phyloP scores from a whole-genome alignment of 495 filamentous ascomycete genomes.

The Aspergillus panamensis region DNA sequence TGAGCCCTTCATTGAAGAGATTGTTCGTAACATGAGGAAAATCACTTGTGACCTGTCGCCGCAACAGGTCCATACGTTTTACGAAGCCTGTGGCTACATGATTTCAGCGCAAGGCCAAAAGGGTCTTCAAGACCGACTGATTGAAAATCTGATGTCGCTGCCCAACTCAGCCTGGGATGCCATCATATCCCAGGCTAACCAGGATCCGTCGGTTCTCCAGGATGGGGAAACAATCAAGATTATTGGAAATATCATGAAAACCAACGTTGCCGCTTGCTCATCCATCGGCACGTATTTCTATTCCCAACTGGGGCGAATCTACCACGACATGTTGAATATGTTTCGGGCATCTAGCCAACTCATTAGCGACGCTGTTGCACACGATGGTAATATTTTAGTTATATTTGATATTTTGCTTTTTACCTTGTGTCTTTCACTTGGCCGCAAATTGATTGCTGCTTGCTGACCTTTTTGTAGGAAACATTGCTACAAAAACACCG shows the following conservation, averaged over 20 bases:
- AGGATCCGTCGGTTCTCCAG: constrained; percentile 77
- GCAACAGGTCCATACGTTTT: constrained; percentile 98
- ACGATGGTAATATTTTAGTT: constrained; percentile 63
- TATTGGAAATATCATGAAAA: constrained; percentile 99
- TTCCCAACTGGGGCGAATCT: constrained; percentile 97
- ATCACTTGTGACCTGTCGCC: constrained; percentile 94
- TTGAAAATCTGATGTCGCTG: constrained; percentile 85
- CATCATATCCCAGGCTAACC: constrained; percentile 81
- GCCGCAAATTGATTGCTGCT: not conserved
- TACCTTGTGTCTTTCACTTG: not conserved
- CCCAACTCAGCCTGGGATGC: constrained; percentile 94
- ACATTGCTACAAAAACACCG: constrained; percentile 95
- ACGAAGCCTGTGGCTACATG: constrained; percentile 99
- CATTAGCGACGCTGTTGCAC: constrained; percentile 84
- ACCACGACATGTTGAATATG: constrained; percentile 98
- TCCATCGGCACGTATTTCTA: constrained; percentile 97
- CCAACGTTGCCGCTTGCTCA: constrained; percentile 93
- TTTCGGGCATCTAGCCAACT: constrained; percentile 93
- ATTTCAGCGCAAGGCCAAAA: constrained; percentile 96
- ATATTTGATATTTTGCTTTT: constrained; percentile 3
- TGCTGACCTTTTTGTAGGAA: constrained; percentile 51
- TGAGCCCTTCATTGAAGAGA: constrained; percentile 98
- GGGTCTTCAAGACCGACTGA: constrained; percentile 81
- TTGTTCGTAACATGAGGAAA: constrained; percentile 88
- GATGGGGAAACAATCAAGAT: constrained; percentile 94